Conservation (phyloP, 78 protist genomes). For the Protostelium mycophagum region DNA sequence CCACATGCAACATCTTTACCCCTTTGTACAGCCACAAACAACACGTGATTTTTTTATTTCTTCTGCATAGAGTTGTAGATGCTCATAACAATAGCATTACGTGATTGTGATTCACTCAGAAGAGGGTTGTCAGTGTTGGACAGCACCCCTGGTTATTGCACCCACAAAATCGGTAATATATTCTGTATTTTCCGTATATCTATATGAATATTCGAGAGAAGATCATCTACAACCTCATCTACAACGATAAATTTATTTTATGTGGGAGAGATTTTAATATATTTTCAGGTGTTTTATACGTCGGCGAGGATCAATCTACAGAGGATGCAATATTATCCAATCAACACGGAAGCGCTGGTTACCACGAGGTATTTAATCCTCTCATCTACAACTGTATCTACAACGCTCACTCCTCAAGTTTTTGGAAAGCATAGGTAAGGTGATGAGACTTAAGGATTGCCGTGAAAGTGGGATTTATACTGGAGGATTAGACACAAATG, state of each 20-base stretch:
- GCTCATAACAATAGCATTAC: not conserved
- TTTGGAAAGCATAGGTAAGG: conserved; percentile 25
- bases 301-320: conserved; percentile 28
- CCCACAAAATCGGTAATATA: not conserved
- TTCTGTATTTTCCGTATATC: no score
- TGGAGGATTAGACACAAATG: conserved; percentile 37
- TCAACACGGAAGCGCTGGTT: conserved; percentile 48
- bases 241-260: no score
- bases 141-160: not conserved
- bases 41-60: not conserved
- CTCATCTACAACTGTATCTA: not conserved
- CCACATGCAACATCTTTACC: not conserved
- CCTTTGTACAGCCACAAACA: not conserved
- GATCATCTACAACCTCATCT: no score
- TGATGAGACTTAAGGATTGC: conserved; percentile 24
- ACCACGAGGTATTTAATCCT: conserved; percentile 6
- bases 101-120: not conserved
- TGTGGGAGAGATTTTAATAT: no score
- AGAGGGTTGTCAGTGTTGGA: not conserved
- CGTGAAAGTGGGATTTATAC: conserved; percentile 33
- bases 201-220: not conserved
- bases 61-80: not conserved
- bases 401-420: no score
- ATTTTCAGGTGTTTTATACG: conserved; percentile 49
- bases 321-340: conserved; percentile 51